Percentiles rank a stretch among this genome's conserved stretches.
phyloP scores from a whole-genome alignment of 106 monocot genomes.

The Narthecium ossifragum region DNA sequence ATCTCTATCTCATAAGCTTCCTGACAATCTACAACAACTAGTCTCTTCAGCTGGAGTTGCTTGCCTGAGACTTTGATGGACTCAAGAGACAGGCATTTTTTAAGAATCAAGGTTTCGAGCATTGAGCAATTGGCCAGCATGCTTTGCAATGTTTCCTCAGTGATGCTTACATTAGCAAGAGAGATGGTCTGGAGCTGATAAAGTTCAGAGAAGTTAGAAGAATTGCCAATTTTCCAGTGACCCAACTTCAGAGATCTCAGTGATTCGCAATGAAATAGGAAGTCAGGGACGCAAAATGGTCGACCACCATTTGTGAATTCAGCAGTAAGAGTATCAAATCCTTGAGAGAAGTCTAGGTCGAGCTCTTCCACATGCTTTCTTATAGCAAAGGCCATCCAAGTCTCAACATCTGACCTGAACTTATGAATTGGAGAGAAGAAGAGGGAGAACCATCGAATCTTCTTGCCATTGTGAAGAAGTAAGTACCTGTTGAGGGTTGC shows the following conservation, averaged over 20 bases:
- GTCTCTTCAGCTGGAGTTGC: constrained; percentile 7
- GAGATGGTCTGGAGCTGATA: constrained; percentile 7
- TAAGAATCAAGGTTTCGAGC: constrained; percentile 19
- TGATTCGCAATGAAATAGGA: constrained; percentile 12
- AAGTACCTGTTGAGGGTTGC: constrained; percentile 24
- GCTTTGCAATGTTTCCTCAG: constrained; percentile 1
- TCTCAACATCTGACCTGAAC: constrained; percentile 14
- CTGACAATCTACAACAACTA: constrained; percentile 12
- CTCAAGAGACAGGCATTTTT: background rate
- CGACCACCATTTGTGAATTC: constrained; percentile 5
- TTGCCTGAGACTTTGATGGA: constrained; percentile 4
- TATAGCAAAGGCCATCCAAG: constrained; percentile 16
- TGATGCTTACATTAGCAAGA: constrained; percentile 8
- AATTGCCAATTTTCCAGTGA: constrained; percentile 3
- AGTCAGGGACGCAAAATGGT: constrained; percentile 9
- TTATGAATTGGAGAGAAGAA: constrained; percentile 28
- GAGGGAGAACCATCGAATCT: constrained; percentile 23
- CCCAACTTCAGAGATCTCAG: constrained; percentile 27
- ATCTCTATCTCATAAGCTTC: constrained; percentile 2
- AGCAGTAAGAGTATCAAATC: background rate
- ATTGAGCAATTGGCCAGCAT: constrained; percentile 9
- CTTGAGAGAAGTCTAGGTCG: constrained; percentile 30
- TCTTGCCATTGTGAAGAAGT: constrained; percentile 11
- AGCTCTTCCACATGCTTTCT: constrained; percentile 23
- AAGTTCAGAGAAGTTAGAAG: constrained; percentile 10